Conservation (phyloP, 805 yeast species). For the Starmerella apis region DNA sequence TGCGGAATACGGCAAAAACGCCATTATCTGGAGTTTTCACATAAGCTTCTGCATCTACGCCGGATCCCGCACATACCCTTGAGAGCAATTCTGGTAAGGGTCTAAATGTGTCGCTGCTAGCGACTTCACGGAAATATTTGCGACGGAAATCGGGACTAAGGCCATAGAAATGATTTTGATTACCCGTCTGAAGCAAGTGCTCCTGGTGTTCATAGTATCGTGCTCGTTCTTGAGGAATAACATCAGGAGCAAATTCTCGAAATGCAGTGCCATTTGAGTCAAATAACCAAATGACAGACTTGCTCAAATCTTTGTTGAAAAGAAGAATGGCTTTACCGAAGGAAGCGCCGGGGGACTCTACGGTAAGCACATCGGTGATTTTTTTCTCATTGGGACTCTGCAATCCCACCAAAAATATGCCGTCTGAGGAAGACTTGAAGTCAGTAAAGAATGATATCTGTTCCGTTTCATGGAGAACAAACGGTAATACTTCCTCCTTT, state of each 20-base stretch:
- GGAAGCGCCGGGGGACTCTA: conserved; percentile 10
- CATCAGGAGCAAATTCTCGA: conserved; percentile 13
- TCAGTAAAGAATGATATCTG: conserved; percentile 14
- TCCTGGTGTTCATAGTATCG: conserved; percentile 3
- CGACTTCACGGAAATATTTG: conserved; percentile 9
- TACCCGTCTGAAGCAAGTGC: not conserved
- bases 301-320: conserved; percentile 1
- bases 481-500: not conserved
- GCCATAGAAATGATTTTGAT: not conserved
- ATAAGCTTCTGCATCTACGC: conserved; percentile 21
- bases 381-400: not conserved
- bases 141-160: conserved; percentile 11
- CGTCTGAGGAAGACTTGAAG: conserved; percentile 12
- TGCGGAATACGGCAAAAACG: conserved; percentile 19
- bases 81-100: conserved; percentile 19
- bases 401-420: conserved; percentile 16
- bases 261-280: conserved; percentile 18
- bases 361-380: conserved; percentile 11
- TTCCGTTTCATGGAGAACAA: conserved; percentile 1
- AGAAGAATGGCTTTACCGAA: conserved; percentile 12
- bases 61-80: conserved; percentile 14
- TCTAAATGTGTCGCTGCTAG: conserved; percentile 12
- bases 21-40: conserved; percentile 21
- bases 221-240: not conserved
- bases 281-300: conserved; percentile 16